These are phyloP conservation scores for Friedmanniomyces endolithicus DNA, from an alignment of 495 filamentous ascomycete species.

Conservation along the genomic window DNA sequence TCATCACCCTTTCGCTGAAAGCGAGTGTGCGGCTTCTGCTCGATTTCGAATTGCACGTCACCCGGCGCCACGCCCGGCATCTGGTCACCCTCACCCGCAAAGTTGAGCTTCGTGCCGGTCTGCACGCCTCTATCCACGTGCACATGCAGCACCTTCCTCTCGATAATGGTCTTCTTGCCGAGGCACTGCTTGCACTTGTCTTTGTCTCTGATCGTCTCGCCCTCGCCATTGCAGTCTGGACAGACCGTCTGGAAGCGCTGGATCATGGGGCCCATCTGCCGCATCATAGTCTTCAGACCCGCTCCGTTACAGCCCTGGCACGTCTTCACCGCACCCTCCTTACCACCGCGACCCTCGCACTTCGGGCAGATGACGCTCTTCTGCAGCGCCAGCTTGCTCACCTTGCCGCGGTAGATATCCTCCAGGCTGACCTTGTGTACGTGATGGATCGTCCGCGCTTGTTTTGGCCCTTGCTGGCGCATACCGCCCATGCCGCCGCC, in stretches of 20 bases:
- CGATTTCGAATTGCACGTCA: conserved; percentile 94
- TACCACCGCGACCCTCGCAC: conserved; percentile 91
- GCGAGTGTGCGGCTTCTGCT: conserved; percentile 89
- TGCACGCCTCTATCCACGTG: conserved; percentile 92
- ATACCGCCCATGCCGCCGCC: conserved; percentile 45
- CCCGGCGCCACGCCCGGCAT: conserved; percentile 83
- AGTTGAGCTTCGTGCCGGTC: conserved; percentile 89
- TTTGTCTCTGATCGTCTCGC: conserved; percentile 89
- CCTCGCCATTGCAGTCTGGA: conserved; percentile 93
- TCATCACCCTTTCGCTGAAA: conserved; percentile 97
- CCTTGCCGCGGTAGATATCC: conserved; percentile 95
- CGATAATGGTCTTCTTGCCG: conserved; percentile 94
- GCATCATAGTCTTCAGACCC: conserved; percentile 99
- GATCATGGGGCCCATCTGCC: conserved; percentile 99
- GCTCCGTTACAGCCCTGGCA: conserved; percentile 82
- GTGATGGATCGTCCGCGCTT: conserved; percentile 92
- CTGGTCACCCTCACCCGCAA: conserved; percentile 93
- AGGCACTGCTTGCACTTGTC: conserved; percentile 89
- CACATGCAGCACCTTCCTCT: conserved; percentile 96
- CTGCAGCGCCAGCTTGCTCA: conserved; percentile 92
- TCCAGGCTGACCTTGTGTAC: conserved; percentile 96
- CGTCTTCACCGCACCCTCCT: conserved; percentile 88
- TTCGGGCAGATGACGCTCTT: conserved; percentile 93
- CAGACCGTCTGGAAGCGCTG: conserved; percentile 99
- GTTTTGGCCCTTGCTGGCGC: conserved; percentile 74